Conservation (phyloP, 2,329 filamentous ascomycete species). For the Fusarium metavorans region DNA sequence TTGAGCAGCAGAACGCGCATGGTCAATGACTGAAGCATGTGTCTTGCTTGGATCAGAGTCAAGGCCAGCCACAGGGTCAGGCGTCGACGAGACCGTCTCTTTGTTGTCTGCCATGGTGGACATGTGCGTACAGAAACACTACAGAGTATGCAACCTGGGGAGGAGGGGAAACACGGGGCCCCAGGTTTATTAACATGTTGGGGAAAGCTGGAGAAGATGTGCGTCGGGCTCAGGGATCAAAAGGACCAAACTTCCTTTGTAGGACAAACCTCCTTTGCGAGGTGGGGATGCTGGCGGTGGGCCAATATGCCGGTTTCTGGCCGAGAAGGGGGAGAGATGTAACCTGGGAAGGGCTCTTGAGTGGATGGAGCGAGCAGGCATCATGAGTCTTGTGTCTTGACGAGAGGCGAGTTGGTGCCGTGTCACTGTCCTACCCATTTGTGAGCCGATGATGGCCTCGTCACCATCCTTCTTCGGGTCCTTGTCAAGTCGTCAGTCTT, state of each 20-base stretch:
- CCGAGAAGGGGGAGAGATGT: conserved; percentile 10
- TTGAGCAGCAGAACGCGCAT: conserved; percentile 32
- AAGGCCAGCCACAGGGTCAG: not conserved
- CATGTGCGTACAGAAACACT: not conserved
- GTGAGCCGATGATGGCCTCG: not conserved
- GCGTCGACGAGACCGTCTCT: not conserved
- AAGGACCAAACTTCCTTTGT: not conserved
- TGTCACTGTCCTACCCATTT: not conserved
- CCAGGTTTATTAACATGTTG: conserved; percentile 3
- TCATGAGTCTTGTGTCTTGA: not conserved
- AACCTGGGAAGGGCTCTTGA: not conserved
- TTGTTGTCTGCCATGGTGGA: not conserved
- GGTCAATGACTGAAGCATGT: conserved; percentile 32
- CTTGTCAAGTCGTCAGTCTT: not conserved
- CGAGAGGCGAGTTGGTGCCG: not conserved
- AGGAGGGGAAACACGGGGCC: conserved; percentile 1
- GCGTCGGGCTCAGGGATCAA: not conserved
- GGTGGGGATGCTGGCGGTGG: conserved; percentile 1
- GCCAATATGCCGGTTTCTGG: not conserved
- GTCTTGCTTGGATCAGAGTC: conserved; percentile 31
- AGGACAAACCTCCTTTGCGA: not conserved
- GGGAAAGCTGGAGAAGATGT: conserved; percentile 9
- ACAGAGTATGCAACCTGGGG: not conserved
- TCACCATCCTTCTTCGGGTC: not conserved
- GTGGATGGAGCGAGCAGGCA: conserved; percentile 1